Base-by-base conservation (phyloP, 2,329 filamentous ascomycete genomes). In the Bipolaris sorokiniana region DNA sequence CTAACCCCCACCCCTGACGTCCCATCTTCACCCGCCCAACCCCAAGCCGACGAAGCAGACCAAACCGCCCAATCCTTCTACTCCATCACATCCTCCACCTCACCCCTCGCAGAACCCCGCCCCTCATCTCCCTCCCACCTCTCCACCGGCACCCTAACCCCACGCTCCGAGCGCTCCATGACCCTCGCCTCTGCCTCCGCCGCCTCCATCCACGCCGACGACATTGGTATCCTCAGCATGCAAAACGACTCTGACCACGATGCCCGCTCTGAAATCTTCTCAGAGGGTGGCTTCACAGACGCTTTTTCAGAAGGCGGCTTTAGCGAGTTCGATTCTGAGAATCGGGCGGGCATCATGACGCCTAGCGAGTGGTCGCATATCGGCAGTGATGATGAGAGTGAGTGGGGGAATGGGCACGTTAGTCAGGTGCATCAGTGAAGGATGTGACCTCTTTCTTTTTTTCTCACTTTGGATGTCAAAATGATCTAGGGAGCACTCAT, bases 331-430 rank as follows among this genome's bases (percentile, higher is more conserved):
- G 63, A 64, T 13, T 48, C 63, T 13, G 64, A 48, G 0, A 45
- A 18, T 9, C 28, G 54, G 34, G 15, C 45, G 3, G 76, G 76
- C 15, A 64, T 72, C 15, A 69, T 72, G 68, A 78, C 76, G 6
- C 76, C 76, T 9, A 70, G 61, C 13, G 73, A 69, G 22, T 78
- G 76, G 76, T 76, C 74, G 37, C 76, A 78, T 54, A 70, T 78
- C 9, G 76, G 74, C 2, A 77, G 74, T 54, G 76, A 78, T 45
- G 70, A 72, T 41, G 75, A 73, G 56, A 77, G 76, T 36, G 76
- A 78, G 48, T 75, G 68, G 65, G 75, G 62, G 34, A 63, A 66
- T 20, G 72, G 72, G 0, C 66, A 72, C 34, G 68, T 57, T 37
- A 57, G 54, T 16, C 54, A 57, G 57, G 53, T 70, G 20, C 68